Conservation (phyloP, 148 eudicot genomes). For the Camellia sinensis region DNA sequence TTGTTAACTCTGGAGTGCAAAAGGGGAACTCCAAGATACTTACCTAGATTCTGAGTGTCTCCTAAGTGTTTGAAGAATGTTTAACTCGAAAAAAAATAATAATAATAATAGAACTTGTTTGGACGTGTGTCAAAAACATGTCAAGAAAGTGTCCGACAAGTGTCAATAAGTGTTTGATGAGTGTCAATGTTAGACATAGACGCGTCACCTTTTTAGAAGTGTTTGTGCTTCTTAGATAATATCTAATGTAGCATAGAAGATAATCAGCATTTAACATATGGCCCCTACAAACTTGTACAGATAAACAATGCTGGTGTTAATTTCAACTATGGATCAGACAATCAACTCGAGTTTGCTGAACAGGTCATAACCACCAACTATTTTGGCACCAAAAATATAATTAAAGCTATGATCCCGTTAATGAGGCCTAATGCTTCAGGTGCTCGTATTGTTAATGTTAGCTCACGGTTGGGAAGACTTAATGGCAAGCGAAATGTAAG, state of each 20-base stretch:
- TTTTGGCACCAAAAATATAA: conserved; percentile 74
- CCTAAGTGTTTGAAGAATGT: too few relatives aligned
- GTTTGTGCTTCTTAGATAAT: not conserved
- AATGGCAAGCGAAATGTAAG: conserved; percentile 87
- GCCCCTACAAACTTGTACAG: conserved; percentile 37
- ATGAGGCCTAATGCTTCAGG: conserved; percentile 73
- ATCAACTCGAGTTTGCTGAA: conserved; percentile 70
- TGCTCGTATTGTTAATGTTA: conserved; percentile 83
- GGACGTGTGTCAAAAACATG: too few relatives aligned
- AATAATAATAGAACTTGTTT: too few relatives aligned
- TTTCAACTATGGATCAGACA: conserved; percentile 68
- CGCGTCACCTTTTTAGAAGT: too few relatives aligned
- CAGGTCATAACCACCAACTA: conserved; percentile 76
- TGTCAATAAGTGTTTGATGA: too few relatives aligned
- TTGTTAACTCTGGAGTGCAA: too few relatives aligned
- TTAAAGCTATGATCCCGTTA: conserved; percentile 78
- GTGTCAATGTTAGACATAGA: too few relatives aligned
- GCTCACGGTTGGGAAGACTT: conserved; percentile 84
- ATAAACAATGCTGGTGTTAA: conserved; percentile 93
- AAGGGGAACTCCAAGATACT: too few relatives aligned
- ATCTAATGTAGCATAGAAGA: not conserved
- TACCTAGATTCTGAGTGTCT: too few relatives aligned
- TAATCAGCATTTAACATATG: conserved; percentile 5
- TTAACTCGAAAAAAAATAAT: too few relatives aligned
- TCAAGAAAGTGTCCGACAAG: too few relatives aligned